Conservation (phyloP, 2,329 filamentous ascomycete species). For the Emergomyces orientalis region DNA sequence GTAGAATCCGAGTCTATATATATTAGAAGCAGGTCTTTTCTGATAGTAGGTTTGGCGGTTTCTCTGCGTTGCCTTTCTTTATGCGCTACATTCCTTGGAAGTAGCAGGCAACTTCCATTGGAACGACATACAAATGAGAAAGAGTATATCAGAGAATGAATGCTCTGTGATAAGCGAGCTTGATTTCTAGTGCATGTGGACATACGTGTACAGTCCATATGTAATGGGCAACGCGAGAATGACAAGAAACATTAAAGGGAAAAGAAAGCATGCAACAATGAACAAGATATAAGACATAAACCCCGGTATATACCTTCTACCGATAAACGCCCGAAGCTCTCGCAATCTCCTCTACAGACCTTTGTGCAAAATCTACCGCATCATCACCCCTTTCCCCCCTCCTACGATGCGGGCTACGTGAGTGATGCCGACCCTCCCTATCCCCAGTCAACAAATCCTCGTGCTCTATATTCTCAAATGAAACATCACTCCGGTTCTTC, state of each 20-base stretch:
- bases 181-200: not conserved
- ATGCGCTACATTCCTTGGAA: too few relatives aligned
- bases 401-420: not conserved
- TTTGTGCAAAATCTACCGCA: constrained; percentile 7
- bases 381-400: not conserved
- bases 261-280: not conserved
- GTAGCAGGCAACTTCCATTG: too few relatives aligned
- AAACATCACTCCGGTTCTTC: constrained; percentile 75
- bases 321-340: constrained; percentile 7
- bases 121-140: not conserved
- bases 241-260: not conserved
- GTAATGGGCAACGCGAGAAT: not conserved
- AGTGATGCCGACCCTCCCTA: not conserved
- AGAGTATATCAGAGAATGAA: too few relatives aligned
- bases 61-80: too few relatives aligned
- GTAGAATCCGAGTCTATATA: not conserved
- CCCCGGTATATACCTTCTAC: not conserved
- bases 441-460: constrained; percentile 23
- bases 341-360: constrained; percentile 10
- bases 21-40: too few relatives aligned
- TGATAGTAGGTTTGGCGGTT: too few relatives aligned
- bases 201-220: not conserved
- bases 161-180: not conserved
- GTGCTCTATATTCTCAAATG: constrained; percentile 81
- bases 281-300: not conserved